These are phyloP conservation scores for Alisma plantagoaquatica DNA, from an alignment of 106 monocot genomes.

Conservation along the genomic window DNA sequence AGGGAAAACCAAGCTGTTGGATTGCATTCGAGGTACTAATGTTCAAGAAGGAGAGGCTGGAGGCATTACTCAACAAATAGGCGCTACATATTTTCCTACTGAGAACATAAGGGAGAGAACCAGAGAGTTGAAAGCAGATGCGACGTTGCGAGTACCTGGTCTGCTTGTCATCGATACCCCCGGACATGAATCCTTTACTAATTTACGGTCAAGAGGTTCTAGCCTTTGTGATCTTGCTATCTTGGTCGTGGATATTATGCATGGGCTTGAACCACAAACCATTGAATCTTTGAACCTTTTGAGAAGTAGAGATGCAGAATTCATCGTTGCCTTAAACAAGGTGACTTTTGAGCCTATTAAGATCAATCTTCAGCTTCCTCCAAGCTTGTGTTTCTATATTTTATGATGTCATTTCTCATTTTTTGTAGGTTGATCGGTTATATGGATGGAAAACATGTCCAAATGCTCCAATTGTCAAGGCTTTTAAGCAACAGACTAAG, in stretches of 20 bases:
- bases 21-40: constrained; percentile 75
- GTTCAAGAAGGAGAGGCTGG: constrained; percentile 93
- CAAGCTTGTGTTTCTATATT: background rate
- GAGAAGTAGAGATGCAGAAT: constrained; percentile 60
- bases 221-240: constrained; percentile 89
- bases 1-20: constrained; percentile 86
- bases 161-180: constrained; percentile 93
- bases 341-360: too few relatives aligned
- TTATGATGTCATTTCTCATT: background rate
- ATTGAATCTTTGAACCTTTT: constrained; percentile 78
- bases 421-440: constrained; percentile 65
- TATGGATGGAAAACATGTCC: constrained; percentile 76
- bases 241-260: constrained; percentile 92
- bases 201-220: constrained; percentile 86
- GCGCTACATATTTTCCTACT: constrained; percentile 87
- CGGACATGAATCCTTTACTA: constrained; percentile 84
- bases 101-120: constrained; percentile 90
- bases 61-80: constrained; percentile 92
- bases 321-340: constrained; percentile 93
- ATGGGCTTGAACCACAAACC: constrained; percentile 85
- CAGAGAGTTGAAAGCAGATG: constrained; percentile 82
- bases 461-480: constrained; percentile 60
- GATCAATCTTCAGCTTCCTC: too few relatives aligned
- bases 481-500: constrained; percentile 65
- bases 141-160: constrained; percentile 72